These are phyloP conservation scores for Fragilaria radians DNA, from an alignment of 108 stramenopile genomes.

Conservation along the genomic window DNA sequence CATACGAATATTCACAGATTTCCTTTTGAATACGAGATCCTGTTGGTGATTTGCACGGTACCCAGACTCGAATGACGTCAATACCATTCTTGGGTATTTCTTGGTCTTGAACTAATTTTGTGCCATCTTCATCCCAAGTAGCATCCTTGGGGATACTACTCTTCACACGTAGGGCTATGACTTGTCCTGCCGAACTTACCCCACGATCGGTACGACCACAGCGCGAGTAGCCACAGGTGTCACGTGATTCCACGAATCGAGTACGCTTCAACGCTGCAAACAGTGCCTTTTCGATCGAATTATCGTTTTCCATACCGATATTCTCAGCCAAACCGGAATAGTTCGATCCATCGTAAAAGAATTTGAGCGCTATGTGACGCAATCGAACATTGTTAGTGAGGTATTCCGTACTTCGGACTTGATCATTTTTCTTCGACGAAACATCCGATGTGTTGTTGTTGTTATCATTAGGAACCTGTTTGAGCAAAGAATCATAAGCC, in stretches of 20 bases:
- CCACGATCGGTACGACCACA: conserved; percentile 97
- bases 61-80: conserved; percentile 40
- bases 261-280: conserved; percentile 80
- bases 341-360: conserved; percentile 84
- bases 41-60: conserved; percentile 22
- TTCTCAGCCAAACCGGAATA: conserved; percentile 86
- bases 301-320: conserved; percentile 47
- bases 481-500: conserved; percentile 7
- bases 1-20: conserved; percentile 84
- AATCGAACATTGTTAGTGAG: conserved; percentile 11
- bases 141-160: conserved; percentile 61
- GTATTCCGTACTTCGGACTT: not conserved
- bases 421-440: not conserved
- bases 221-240: conserved; percentile 71
- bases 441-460: not conserved
- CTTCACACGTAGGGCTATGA: conserved; percentile 78
- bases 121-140: conserved; percentile 23
- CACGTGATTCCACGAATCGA: conserved; percentile 50
- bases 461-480: too few relatives aligned
- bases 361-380: conserved; percentile 82
- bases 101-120: conserved; percentile 24
- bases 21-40: conserved; percentile 23
- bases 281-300: conserved; percentile 80
- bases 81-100: conserved; percentile 60
- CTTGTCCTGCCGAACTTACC: conserved; percentile 93